Evolutionary conservation across 177 flowering plant species (phyloP), one percentile per base, ranked within the genome.

Genomic region (Vitis hybrid): DNA sequence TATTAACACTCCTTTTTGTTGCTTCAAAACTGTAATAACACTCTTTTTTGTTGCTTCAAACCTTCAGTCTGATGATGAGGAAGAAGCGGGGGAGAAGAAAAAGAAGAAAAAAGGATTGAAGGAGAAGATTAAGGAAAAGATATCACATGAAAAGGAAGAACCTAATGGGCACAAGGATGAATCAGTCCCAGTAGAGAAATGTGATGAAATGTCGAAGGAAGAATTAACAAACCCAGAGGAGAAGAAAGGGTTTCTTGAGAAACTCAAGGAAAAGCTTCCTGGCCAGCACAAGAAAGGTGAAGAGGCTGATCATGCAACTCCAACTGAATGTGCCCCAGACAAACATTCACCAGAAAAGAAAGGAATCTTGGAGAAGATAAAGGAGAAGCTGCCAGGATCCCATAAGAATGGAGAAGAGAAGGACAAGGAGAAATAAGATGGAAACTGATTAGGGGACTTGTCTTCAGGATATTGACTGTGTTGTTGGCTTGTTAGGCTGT

Each of bases 361-460:
- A 19, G 76, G 80, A 18, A 19, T 82, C 18, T 23, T 74, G 52
- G 83, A 77, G 30, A 77, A 75, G 72, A 74, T 75, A 63, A 77
- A 77, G 68, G 81, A 78, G 48, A 81, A 81, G 68, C 51, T 81
- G 50, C 81, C 83, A 1, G 74, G 76, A 2, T 65, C 67, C 60
- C 74, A 75, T 51, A 63, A 68, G 14, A 71, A 32, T 19, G 70
- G 62, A 5, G 69, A 62, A 14, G 73, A 74, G 40, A 32, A 61
- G 49, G 40, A 45, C 2, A 52, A 72, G 49, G 60, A 64, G 3
- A 59, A 60, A 3, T 72, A 15, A 60, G 21, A 23, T 57, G 60
- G 30, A 40, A 57, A 54, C 56, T 17, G 19, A 12, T 15, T 54
- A 54, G 5, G 12, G 17, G 56, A 54, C 15, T 5, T 54, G 4